Percentiles rank a stretch among this genome's conserved stretches.
Conservation (phyloP, 140 eudicot species). For the Flaveria floridana region DNA sequence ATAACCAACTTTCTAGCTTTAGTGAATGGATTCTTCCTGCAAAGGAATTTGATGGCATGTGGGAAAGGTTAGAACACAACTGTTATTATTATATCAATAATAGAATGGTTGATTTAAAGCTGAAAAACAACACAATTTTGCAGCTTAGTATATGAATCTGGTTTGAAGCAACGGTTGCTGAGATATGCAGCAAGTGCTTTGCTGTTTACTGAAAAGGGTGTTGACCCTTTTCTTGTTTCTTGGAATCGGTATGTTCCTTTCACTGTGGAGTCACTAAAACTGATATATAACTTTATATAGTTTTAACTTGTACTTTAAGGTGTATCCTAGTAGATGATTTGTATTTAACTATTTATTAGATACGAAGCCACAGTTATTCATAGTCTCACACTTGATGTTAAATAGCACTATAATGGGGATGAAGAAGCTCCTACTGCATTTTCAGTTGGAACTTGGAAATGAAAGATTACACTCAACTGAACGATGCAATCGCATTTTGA, state of each 20-base stretch:
- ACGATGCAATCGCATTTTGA: neutral
- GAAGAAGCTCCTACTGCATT: neutral
- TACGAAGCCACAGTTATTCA: neutral
- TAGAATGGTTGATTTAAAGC: conserved; percentile 1
- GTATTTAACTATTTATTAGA: neutral
- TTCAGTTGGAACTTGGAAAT: conserved; percentile 5
- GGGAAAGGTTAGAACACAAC: conserved; percentile 71
- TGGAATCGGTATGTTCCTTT: conserved; percentile 77
- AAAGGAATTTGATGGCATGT: conserved; percentile 97
- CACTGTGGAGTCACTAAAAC: conserved; percentile 10
- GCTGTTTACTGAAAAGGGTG: conserved; percentile 94
- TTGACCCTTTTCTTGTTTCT: conserved; percentile 87
- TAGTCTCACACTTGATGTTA: conserved; percentile 3
- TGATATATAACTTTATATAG: neutral
- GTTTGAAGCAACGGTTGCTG: conserved; percentile 85
- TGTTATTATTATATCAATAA: neutral
- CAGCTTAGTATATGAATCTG: conserved; percentile 93
- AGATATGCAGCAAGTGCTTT: conserved; percentile 96
- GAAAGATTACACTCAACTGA: conserved; percentile 6
- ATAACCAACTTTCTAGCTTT: conserved; percentile 86
- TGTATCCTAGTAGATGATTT: neutral
- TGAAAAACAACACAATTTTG: conserved; percentile 30
- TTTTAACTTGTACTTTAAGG: neutral
- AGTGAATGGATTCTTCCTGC: conserved; percentile 99
- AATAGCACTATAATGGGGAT: neutral